These are phyloP conservation scores for Salix dunnii DNA, from an alignment of 345 rosid genomes.

Conservation along the genomic window DNA sequence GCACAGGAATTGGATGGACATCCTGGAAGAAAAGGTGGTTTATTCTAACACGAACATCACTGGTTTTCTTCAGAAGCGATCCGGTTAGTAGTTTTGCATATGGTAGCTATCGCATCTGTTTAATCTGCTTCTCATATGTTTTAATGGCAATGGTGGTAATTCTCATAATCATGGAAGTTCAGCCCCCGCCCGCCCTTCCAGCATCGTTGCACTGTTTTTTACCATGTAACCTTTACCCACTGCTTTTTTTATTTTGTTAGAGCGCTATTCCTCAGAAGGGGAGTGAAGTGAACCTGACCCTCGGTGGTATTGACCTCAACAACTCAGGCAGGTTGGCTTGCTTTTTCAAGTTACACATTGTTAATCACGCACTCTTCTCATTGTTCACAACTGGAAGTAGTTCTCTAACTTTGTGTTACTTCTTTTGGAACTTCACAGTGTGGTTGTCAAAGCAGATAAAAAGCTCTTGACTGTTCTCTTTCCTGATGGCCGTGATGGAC, in stretches of 20 bases:
- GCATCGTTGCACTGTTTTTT: neutral
- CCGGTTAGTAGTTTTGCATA: constrained; percentile 46
- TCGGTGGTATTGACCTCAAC: constrained; percentile 97
- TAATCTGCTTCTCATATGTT: neutral
- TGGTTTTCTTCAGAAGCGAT: constrained; percentile 79
- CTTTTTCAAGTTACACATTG: constrained; percentile 28
- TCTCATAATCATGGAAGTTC: neutral
- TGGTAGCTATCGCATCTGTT: constrained; percentile 4
- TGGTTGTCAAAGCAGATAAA: constrained; percentile 93
- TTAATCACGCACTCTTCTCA: constrained; percentile 4
- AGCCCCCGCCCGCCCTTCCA: constrained; percentile 8
- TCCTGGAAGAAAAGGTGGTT: constrained; percentile 83
- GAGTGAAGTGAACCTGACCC: constrained; percentile 67
- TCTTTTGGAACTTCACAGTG: constrained; percentile 46
- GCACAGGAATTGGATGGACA: constrained; percentile 76
- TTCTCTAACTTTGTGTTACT: constrained; percentile 29
- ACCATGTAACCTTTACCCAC: constrained; percentile 8
- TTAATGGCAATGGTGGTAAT: neutral
- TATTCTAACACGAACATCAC: constrained; percentile 59
- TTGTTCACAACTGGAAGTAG: constrained; percentile 16
- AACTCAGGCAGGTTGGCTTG: constrained; percentile 99
- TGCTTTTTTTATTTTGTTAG: constrained; percentile 32
- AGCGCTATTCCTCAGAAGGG: constrained; percentile 57
- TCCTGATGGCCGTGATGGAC: constrained; percentile 94
- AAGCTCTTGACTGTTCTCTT: constrained; percentile 90